Evolutionary conservation across 768 basidiomycete genomes (phyloP).

Genomic region (Pisolithus albus): DNA sequence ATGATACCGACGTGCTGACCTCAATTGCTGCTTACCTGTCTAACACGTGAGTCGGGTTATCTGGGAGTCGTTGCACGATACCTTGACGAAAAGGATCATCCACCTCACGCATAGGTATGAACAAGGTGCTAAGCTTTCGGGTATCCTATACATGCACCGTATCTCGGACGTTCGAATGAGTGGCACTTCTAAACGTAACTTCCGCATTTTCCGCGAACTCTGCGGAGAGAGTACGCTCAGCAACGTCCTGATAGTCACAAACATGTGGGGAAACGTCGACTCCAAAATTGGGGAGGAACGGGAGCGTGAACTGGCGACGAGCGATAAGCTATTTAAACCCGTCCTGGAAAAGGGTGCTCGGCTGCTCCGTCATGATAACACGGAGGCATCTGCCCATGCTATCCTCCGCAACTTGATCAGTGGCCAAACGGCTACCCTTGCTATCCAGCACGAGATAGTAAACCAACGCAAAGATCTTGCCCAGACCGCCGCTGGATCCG

Average conservation of each 20-base stretch:
- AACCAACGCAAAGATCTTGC: conserved; percentile 41
- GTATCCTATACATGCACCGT: conserved; percentile 51
- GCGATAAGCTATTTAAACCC: conserved; percentile 44
- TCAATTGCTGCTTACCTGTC: conserved; percentile 40
- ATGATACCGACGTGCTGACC: conserved; percentile 44
- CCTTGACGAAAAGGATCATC: not conserved
- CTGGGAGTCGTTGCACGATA: not conserved
- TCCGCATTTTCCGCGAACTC: conserved; percentile 44
- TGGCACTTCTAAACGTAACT: conserved; percentile 43
- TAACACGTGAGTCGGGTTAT: conserved; percentile 19
- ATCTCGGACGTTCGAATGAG: conserved; percentile 47
- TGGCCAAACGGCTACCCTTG: conserved; percentile 36
- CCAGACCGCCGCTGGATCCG: conserved; percentile 49
- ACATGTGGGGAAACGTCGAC: conserved; percentile 44
- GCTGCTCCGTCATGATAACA: conserved; percentile 37
- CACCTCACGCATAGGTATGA: not conserved
- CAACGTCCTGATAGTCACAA: conserved; percentile 48
- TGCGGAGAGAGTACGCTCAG: conserved; percentile 46
- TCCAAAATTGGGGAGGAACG: conserved; percentile 33
- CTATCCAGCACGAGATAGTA: conserved; percentile 52
- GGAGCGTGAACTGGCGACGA: conserved; percentile 38
- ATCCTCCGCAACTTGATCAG: conserved; percentile 39
- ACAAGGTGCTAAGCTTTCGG: conserved; percentile 35
- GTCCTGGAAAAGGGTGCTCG: conserved; percentile 44
- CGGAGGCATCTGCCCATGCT: conserved; percentile 32